Evolutionary conservation across 2,329 filamentous ascomycete genomes (phyloP).

Genomic region (Meredithiella fracta): DNA sequence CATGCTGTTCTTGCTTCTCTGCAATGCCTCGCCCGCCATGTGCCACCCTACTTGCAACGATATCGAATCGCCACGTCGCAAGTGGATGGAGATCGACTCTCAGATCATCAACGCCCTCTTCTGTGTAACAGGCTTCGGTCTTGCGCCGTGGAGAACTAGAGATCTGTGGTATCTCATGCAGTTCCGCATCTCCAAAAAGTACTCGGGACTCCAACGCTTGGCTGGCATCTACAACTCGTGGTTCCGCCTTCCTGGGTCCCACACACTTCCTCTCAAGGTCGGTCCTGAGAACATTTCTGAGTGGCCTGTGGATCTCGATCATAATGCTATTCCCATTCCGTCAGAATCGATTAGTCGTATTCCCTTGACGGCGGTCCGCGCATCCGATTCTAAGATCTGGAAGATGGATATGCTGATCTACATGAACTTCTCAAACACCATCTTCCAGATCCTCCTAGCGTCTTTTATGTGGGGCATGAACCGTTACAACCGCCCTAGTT

Average conservation of each 20-base stretch:
- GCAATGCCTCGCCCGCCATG: slow-evolving; percentile 58
- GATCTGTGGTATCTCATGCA: slow-evolving; percentile 59
- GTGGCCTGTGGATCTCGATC: slow-evolving; percentile 21
- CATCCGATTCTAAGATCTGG: slow-evolving; percentile 51
- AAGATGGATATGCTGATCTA: slow-evolving; percentile 67
- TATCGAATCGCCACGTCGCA: slow-evolving; percentile 58
- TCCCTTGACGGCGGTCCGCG: slow-evolving; percentile 56
- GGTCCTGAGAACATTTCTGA: slow-evolving; percentile 36
- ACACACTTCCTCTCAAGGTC: slow-evolving; percentile 35
- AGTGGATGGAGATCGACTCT: slow-evolving; percentile 73
- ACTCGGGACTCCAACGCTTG: slow-evolving; percentile 45
- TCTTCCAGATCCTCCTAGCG: slow-evolving; percentile 56
- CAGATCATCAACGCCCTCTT: slow-evolving; percentile 59
- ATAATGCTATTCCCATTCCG: slow-evolving; percentile 41
- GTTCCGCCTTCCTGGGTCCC: slow-evolving; percentile 56
- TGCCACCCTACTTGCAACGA: slow-evolving; percentile 53
- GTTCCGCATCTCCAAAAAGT: slow-evolving; percentile 39
- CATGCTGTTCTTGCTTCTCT: slow-evolving; percentile 75
- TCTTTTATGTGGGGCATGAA: slow-evolving; percentile 75
- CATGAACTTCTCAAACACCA: slow-evolving; percentile 63
- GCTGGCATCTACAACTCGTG: slow-evolving; percentile 60
- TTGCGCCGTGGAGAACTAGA: slow-evolving; percentile 70
- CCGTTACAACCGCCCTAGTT: slow-evolving; percentile 55
- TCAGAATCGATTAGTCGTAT: slow-evolving; percentile 43
- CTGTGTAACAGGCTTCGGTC: slow-evolving; percentile 71